phyloP scores from a whole-genome alignment of 2,329 filamentous ascomycete species.

The Westerdykella ornata region DNA sequence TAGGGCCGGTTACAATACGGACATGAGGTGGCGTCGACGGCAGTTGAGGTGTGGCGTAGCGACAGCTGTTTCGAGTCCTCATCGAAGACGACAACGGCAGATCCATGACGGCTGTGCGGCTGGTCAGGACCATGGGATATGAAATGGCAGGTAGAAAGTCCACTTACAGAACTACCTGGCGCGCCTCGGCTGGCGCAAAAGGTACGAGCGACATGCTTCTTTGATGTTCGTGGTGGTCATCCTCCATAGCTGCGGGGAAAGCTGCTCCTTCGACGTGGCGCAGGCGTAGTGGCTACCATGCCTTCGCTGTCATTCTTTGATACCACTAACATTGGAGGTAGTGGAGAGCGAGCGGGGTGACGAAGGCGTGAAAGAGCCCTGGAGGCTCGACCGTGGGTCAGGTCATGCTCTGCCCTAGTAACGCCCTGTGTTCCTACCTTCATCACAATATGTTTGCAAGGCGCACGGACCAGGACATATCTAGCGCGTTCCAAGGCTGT shows the following conservation, averaged over 20 bases:
- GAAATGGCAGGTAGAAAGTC: not conserved
- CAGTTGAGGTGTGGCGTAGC: constrained; percentile 57
- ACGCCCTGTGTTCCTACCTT: too few species aligned
- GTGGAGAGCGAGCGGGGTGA: not conserved
- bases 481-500: too few species aligned
- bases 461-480: too few species aligned
- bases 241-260: constrained; percentile 19
- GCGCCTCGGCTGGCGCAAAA: constrained; percentile 64
- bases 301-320: not conserved
- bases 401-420: too few species aligned
- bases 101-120: constrained; percentile 69
- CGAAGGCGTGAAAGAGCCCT: too few species aligned
- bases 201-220: constrained; percentile 64
- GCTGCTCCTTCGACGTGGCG: not conserved
- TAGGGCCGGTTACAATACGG: constrained; percentile 82
- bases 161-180: constrained; percentile 73
- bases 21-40: constrained; percentile 61
- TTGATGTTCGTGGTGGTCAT: constrained; percentile 24
- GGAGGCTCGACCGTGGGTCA: too few species aligned
- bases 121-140: constrained; percentile 9
- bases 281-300: not conserved
- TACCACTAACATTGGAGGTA: not conserved
- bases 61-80: constrained; percentile 76
- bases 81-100: constrained; percentile 88
- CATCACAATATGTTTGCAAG: too few species aligned